These are phyloP conservation scores for Fusarium napiforme DNA, from an alignment of 2,329 filamentous ascomycete species.

Conservation along the genomic window DNA sequence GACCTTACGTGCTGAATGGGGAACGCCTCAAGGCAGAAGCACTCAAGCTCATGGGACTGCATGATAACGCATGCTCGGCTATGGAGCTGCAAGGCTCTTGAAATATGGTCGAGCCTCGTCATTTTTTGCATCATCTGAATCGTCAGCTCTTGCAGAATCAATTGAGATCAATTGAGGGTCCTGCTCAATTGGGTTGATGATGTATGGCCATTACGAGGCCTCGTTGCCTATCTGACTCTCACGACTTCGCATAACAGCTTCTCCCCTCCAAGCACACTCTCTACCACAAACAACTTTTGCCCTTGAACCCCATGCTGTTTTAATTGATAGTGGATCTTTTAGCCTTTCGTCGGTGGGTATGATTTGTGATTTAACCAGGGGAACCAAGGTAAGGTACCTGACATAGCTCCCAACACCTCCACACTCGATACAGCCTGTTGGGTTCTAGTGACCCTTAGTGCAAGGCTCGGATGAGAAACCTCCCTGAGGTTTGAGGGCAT, in stretches of 20 bases:
- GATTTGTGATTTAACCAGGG: conserved; percentile 36
- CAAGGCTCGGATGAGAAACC: conserved; percentile 22
- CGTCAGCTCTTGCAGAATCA: conserved; percentile 19
- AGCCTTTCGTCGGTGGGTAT: conserved; percentile 31
- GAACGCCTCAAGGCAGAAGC: conserved; percentile 43
- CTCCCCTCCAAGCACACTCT: conserved; percentile 34
- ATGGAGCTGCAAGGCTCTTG: conserved; percentile 41
- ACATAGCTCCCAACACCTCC: conserved; percentile 34
- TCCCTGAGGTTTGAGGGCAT: conserved; percentile 32
- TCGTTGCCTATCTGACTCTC: conserved; percentile 41
- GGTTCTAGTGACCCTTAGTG: conserved; percentile 38
- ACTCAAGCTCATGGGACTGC: conserved; percentile 39
- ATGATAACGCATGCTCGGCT: conserved; percentile 41
- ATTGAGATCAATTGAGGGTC: conserved; percentile 38
- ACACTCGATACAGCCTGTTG: conserved; percentile 35
- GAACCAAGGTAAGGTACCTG: conserved; percentile 42
- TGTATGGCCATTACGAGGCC: conserved; percentile 1
- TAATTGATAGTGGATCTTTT: conserved; percentile 31
- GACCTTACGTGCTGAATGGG: conserved; percentile 12
- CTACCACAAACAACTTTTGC: conserved; percentile 31
- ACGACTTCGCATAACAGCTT: conserved; percentile 33
- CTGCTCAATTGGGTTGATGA: not conserved
- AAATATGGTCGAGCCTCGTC: conserved; percentile 23
- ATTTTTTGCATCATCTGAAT: conserved; percentile 29
- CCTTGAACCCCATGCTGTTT: conserved; percentile 37